phyloP scores from a whole-genome alignment of 768 basidiomycete genomes.

The Phylloporus sp. region DNA sequence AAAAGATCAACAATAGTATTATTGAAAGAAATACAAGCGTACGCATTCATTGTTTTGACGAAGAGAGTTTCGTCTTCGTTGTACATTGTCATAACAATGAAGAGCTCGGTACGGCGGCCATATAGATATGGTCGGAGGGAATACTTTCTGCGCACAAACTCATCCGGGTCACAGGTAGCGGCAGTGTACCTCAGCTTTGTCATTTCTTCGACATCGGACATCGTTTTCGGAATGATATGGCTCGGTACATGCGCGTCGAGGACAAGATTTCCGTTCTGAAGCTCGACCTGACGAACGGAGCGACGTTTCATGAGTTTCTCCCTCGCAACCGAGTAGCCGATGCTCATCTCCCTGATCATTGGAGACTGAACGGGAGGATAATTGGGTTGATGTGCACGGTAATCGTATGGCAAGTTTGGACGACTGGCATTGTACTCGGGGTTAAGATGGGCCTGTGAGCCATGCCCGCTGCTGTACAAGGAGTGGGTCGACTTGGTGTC shows the following conservation, averaged over 20 bases:
- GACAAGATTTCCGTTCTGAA: constrained; percentile 80
- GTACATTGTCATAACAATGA: constrained; percentile 97
- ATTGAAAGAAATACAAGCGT: constrained; percentile 26
- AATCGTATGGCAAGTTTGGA: constrained; percentile 35
- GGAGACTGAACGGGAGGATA: constrained; percentile 61
- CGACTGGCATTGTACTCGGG: constrained; percentile 59
- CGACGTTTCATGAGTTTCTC: constrained; percentile 83
- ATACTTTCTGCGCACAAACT: constrained; percentile 76
- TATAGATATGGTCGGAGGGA: constrained; percentile 76
- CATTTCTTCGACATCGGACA: constrained; percentile 64
- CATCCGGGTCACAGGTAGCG: constrained; percentile 85
- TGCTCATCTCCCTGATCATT: constrained; percentile 44
- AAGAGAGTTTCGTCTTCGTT: constrained; percentile 87
- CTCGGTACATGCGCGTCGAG: constrained; percentile 79
- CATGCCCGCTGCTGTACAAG: constrained; percentile 53
- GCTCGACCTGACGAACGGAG: constrained; percentile 73
- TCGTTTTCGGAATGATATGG: constrained; percentile 69
- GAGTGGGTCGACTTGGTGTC: constrained; percentile 55
- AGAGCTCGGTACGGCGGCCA: constrained; percentile 82
- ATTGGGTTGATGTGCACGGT: constrained; percentile 40
- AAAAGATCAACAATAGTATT: constrained; percentile 8
- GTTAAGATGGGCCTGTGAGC: constrained; percentile 72
- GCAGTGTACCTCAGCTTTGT: constrained; percentile 86
- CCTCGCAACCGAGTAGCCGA: constrained; percentile 62
- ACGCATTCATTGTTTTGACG: constrained; percentile 81